Conservation (phyloP, 1,284 basidiomycete genomes). For the Cerioporus squamosus region DNA sequence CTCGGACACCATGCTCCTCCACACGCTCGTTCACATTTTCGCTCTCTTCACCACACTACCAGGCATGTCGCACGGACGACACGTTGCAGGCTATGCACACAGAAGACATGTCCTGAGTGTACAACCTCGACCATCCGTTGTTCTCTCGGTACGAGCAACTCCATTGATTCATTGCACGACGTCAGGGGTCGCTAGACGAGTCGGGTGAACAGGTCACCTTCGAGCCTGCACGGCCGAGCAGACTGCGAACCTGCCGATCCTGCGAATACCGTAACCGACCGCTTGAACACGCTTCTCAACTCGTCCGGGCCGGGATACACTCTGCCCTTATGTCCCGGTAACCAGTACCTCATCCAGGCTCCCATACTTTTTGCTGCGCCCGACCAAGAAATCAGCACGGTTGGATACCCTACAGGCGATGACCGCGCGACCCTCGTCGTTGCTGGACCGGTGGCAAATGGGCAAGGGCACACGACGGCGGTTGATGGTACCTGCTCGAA, state of each 20-base stretch:
- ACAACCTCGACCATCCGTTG: background rate
- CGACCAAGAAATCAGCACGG: constrained; percentile 79
- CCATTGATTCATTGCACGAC: background rate
- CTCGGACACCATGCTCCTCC: background rate
- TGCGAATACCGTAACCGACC: constrained; percentile 65
- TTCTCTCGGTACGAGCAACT: constrained; percentile 14
- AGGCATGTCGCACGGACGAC: background rate
- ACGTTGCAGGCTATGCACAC: background rate
- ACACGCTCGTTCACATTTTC: background rate
- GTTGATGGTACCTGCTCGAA: constrained; percentile 64
- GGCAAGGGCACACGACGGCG: constrained; percentile 70
- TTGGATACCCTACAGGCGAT: constrained; percentile 69
- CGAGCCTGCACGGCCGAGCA: constrained; percentile 23
- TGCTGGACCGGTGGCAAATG: constrained; percentile 56
- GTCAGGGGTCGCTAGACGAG: background rate
- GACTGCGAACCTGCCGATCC: constrained; percentile 61
- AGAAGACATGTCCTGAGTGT: constrained; percentile 1
- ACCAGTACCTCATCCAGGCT: constrained; percentile 64
- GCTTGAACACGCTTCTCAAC: constrained; percentile 68
- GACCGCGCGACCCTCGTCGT: constrained; percentile 60
- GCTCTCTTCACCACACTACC: constrained; percentile 1
- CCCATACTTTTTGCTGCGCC: constrained; percentile 68
- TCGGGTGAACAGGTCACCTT: constrained; percentile 2
- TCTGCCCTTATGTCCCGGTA: constrained; percentile 66
- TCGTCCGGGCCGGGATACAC: constrained; percentile 67